Evolutionary conservation across 768 basidiomycete genomes (phyloP), one percentile per base, ranked within the genome.

Genomic region (Lactarius psammicola): DNA sequence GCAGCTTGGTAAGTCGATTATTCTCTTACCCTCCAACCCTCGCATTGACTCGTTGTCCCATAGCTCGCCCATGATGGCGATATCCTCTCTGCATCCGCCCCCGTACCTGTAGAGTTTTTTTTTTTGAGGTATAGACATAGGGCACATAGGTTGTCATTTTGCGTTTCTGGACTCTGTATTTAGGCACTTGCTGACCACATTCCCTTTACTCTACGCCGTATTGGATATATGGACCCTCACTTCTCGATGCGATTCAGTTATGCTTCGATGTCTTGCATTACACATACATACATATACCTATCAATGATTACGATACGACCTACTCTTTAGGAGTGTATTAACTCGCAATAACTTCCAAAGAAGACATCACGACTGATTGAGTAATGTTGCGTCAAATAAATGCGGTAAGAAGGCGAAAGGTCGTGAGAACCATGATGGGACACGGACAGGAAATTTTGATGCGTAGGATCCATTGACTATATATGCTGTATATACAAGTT

Each of bases 1-100:
- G 77, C 94, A 96, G 75, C 84, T 96, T 66, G 77, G 90, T 90
- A 74, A 60, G 89, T 81, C 3, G 33, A 3, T 33, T 8, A 4
- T 30, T 18, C 13, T 56, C 15, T 46, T 4, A 1, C 33, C 36
- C 13, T n/a, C 38, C 18, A 44, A 62, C 11, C 13, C 20, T 26
- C 36, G n/a, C 30, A 13, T 33, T 70, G 17, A 69, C 10, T 18
- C 42, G 7, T 55, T 17, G 42, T 56, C 33, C 15, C 20, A 11
- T 36, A 74, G 75, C 75, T 54, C 74, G 73, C 36, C 74, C 73
- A 56, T 76, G 67, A 72, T 62, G 28, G 59, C 58, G n/a, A 38
- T 34, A 63, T 58, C 57, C 64, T 63, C 59, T 58, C 38, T 56
- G 58, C 56, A 71, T 70, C 55, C 66, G 58, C 66, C 56, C 46